Percentiles rank a stretch among this genome's conserved stretches.
Conservation (phyloP, 75 land plant species). For the Larix kaempferi region DNA sequence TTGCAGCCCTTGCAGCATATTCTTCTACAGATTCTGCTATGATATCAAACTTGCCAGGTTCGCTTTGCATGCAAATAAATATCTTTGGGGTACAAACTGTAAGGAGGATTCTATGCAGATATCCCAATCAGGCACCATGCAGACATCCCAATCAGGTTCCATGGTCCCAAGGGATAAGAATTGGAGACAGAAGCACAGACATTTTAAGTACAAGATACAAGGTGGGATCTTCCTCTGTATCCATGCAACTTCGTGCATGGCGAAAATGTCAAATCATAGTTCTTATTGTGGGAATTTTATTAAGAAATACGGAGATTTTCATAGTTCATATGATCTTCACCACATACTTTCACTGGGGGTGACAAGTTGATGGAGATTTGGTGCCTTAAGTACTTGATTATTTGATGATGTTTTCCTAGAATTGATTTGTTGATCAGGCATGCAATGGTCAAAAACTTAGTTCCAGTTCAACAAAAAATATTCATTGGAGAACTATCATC, state of each 20-base stretch:
- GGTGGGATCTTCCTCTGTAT: conserved; percentile 52
- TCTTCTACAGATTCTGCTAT: conserved; percentile 48
- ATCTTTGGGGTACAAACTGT: neutral
- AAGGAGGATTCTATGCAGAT: neutral
- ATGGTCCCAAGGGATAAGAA: conserved; percentile 9
- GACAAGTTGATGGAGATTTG: too few species aligned
- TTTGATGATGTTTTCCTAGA: too few species aligned
- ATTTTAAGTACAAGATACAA: conserved; percentile 22
- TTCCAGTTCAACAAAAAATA: too few species aligned
- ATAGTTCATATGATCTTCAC: too few species aligned
- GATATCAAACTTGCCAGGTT: conserved; percentile 43
- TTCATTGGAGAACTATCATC: too few species aligned
- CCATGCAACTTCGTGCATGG: conserved; percentile 44
- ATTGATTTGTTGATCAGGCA: too few species aligned
- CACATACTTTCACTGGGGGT: too few species aligned
- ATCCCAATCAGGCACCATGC: neutral
- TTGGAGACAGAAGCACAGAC: conserved; percentile 13
- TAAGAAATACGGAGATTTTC: too few species aligned
- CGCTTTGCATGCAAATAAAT: conserved; percentile 30
- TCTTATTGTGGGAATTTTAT: too few species aligned
- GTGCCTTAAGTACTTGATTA: too few species aligned
- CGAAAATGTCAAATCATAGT: conserved; percentile 35
- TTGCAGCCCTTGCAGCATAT: conserved; percentile 65
- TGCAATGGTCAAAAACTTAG: too few species aligned
- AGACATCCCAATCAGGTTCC: neutral